A percentile compares a stretch with the other conserved stretches of the same genome.
phyloP scores from a whole-genome alignment of 208 protist species.

The Leishmania gerbilli region DNA sequence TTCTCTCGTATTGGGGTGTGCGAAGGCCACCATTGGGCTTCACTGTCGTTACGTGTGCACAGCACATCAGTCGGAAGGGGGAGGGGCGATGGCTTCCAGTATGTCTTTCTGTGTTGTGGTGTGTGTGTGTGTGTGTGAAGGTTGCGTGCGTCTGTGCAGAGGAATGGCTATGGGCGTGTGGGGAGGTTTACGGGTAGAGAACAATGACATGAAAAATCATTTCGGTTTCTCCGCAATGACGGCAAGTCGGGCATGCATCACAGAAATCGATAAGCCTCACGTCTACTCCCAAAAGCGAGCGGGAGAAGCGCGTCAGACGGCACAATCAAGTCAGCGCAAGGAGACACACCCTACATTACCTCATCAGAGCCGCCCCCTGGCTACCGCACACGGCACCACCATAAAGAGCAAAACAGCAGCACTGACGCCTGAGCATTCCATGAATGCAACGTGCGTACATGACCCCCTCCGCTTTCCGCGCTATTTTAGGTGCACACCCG shows the following conservation, averaged over 20 bases:
- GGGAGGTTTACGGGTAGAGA: background rate
- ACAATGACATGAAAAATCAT: background rate
- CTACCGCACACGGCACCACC: background rate
- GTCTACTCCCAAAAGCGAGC: background rate
- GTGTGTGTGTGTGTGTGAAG: background rate
- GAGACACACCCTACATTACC: background rate
- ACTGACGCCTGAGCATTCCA: background rate
- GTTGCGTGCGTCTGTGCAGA: background rate
- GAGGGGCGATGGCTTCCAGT: background rate
- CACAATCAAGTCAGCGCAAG: background rate
- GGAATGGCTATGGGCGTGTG: background rate
- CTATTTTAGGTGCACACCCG: background rate
- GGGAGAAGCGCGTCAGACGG: background rate
- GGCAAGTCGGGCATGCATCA: background rate
- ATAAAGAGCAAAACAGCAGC: background rate
- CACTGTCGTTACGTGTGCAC: background rate
- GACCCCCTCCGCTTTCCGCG: background rate
- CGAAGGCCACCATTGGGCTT: background rate
- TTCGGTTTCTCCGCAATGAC: background rate
- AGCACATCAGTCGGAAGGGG: background rate
- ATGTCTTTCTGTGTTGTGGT: background rate
- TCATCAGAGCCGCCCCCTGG: background rate
- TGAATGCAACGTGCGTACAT: background rate
- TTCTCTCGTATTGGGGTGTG: background rate
- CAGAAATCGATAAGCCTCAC: background rate